phyloP scores from a whole-genome alignment of 192 early-diverging fungal genomes.

The Mortierella hygrophila region DNA sequence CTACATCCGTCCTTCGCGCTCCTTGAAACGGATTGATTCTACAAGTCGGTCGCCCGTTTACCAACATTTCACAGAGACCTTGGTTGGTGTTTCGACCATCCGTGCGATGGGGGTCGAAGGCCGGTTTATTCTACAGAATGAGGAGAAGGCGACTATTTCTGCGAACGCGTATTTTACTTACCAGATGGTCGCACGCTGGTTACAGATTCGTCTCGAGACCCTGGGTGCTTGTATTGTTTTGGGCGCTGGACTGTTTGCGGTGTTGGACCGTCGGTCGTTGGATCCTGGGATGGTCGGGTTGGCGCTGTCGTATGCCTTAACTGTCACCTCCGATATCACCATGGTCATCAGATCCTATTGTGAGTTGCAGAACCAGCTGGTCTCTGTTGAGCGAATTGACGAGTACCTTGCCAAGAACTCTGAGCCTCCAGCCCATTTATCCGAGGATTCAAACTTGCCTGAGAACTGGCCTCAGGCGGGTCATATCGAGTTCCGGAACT shows the following conservation, averaged over 20 bases:
- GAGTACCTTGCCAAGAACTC: constrained; percentile 85
- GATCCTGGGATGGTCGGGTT: constrained; percentile 87
- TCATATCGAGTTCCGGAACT: constrained; percentile 76
- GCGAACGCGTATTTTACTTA: constrained; percentile 24
- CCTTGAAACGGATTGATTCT: constrained; percentile 85
- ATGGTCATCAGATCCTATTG: constrained; percentile 78
- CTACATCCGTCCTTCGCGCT: constrained; percentile 79
- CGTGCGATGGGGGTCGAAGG: constrained; percentile 72
- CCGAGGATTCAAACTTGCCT: constrained; percentile 60
- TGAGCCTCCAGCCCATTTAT: constrained; percentile 76
- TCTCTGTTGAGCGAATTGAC: constrained; percentile 82
- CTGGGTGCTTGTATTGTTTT: constrained; percentile 77
- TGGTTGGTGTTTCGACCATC: constrained; percentile 72
- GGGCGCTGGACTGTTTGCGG: constrained; percentile 68
- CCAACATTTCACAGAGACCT: constrained; percentile 74
- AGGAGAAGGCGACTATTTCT: constrained; percentile 7
- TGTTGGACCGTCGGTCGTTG: constrained; percentile 57
- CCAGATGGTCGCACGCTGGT: constrained; percentile 79
- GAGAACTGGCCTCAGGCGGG: constrained; percentile 83
- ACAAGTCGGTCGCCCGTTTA: constrained; percentile 83
- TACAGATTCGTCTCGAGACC: constrained; percentile 72
- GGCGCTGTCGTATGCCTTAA: constrained; percentile 81
- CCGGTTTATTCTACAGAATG: constrained; percentile 25
- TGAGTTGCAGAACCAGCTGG: constrained; percentile 84
- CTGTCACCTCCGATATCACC: constrained; percentile 78